Percentiles rank a stretch among this genome's conserved stretches.
Conservation (phyloP, 2,329 filamentous ascomycete genomes). For the Fonsecaea nubica region DNA sequence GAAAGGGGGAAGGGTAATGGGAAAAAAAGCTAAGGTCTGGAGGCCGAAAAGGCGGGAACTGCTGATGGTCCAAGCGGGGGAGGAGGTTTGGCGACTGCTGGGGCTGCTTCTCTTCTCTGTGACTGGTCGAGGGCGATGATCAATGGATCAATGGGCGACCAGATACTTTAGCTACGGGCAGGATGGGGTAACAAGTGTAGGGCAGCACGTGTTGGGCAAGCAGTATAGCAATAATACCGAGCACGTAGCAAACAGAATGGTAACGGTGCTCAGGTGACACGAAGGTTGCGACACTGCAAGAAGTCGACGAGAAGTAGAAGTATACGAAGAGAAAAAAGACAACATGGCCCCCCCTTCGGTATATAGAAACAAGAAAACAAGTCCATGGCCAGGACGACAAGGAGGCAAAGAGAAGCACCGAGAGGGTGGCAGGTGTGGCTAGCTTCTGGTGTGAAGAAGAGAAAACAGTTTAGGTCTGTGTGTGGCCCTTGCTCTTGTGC, state of each 20-base stretch:
- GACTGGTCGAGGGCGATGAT: conserved; percentile 2
- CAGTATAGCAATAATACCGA: too few species aligned
- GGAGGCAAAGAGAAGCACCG: not conserved
- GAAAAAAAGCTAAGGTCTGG: not conserved
- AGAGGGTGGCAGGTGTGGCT: not conserved
- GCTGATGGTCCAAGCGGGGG: conserved; percentile 18
- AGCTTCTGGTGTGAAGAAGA: not conserved
- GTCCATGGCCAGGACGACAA: not conserved
- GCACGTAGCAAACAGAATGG: not conserved
- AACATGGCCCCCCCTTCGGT: not conserved
- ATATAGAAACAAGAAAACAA: not conserved
- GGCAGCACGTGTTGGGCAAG: conserved; percentile 6
- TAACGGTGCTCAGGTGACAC: conserved; percentile 16
- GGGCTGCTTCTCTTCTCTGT: not conserved
- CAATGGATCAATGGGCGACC: conserved; percentile 3
- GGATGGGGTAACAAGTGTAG: not conserved
- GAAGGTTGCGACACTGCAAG: not conserved
- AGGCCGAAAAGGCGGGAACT: conserved; percentile 10
- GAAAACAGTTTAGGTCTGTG: not conserved
- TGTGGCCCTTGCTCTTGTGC: not conserved
- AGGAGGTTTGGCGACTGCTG: conserved; percentile 1
- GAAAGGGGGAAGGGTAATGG: not conserved
- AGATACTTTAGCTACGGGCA: not conserved
- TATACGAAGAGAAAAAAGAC: not conserved
- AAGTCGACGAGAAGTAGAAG: not conserved